Percentiles rank a stretch among this genome's conserved stretches.
Evolutionary conservation across 2,329 filamentous ascomycete species (phyloP).

Genomic region (Samsoniella hepiali): DNA sequence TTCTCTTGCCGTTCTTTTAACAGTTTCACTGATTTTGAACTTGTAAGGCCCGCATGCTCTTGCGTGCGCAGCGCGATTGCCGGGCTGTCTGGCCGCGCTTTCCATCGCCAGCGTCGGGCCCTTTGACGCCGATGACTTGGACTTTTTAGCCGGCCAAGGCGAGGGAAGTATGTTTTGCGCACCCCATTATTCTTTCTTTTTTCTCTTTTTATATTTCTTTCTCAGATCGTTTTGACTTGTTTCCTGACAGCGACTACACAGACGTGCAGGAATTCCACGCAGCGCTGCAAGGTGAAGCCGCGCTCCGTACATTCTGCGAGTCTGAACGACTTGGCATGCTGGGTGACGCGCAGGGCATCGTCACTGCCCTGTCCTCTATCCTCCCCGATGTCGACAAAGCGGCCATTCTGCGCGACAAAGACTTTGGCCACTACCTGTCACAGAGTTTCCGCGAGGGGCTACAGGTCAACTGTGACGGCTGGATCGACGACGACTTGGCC

Average conservation of each 20-base stretch:
- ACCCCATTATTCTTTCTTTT: not conserved
- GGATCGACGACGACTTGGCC: not conserved
- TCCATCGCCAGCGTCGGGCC: not conserved
- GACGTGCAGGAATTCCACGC: not conserved
- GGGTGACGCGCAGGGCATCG: not conserved
- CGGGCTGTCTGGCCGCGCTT: not conserved
- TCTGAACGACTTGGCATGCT: not conserved
- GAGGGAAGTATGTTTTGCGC: not conserved
- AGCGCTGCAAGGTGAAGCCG: not conserved
- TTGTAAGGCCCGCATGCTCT: not conserved
- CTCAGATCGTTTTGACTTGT: no score
- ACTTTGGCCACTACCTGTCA: not conserved
- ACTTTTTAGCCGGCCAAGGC: not conserved
- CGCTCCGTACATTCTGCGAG: not conserved
- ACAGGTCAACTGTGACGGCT: not conserved
- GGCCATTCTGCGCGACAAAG: not conserved
- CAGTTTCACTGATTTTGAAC: not conserved
- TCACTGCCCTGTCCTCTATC: not conserved
- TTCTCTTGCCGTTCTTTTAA: not conserved
- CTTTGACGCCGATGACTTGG: not conserved
- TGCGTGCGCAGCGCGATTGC: not conserved
- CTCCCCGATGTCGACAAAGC: not conserved
- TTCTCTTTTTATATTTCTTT: not conserved
- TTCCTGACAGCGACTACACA: not conserved
- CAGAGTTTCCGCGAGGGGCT: not conserved